Evolutionary conservation across 257 asterid genomes (phyloP).

Genomic region (Anisodus tanguticus): DNA sequence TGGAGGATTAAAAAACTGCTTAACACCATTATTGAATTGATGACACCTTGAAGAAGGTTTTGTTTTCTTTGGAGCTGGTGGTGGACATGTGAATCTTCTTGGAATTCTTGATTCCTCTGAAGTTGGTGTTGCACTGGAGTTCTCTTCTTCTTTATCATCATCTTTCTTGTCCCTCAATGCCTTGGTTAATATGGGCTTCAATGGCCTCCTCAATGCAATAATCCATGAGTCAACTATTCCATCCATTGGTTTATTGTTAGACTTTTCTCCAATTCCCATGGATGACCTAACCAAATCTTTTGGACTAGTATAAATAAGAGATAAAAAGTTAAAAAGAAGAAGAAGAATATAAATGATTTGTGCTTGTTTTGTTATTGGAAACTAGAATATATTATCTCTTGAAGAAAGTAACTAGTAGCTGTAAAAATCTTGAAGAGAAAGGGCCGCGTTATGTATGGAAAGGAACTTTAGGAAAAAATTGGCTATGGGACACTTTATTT

Average conservation of each 20-base stretch:
- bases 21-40: neutral
- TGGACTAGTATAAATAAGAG: neutral
- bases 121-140: neutral
- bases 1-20: neutral
- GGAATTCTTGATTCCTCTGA: slow-evolving; percentile 16
- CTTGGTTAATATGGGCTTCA: neutral
- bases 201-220: neutral
- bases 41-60: neutral
- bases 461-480: too few relatives aligned
- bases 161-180: neutral
- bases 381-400: neutral
- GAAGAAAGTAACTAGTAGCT: neutral
- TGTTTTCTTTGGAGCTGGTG: neutral
- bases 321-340: too few relatives aligned
- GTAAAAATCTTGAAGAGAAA: neutral
- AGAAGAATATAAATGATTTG: neutral
- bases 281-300: neutral
- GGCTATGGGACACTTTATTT: too few relatives aligned
- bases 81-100: neutral
- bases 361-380: neutral
- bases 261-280: neutral
- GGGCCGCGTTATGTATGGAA: neutral
- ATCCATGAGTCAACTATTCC: neutral
- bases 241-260: neutral
- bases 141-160: neutral